Conservation (phyloP, 176 grass and related monocot species). For the Avena sativa region DNA sequence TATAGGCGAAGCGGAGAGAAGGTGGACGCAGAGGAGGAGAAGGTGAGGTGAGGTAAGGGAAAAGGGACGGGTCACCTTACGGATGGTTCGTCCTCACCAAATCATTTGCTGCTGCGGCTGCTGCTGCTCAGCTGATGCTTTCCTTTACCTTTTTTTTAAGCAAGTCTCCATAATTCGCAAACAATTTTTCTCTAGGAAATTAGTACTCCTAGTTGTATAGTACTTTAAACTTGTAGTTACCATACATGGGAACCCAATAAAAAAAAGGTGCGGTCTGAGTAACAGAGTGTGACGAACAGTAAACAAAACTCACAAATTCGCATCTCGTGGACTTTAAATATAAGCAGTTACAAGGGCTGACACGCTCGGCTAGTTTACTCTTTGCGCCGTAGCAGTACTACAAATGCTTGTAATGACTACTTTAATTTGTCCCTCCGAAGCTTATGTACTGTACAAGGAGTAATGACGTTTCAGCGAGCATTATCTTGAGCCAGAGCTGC, state of each 20-base stretch:
- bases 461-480: slow-evolving; percentile 6
- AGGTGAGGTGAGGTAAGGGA: slow-evolving; percentile 55
- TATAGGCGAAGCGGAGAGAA: slow-evolving; percentile 41
- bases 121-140: slow-evolving; percentile 19
- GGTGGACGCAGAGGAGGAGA: background rate
- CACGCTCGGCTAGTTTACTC: background rate
- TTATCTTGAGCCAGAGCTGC: background rate
- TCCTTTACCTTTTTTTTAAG: background rate
- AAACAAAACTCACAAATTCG: no score
- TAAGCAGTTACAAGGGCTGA: background rate
- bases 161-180: background rate
- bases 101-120: slow-evolving; percentile 48
- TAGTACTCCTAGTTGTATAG: background rate
- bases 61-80: slow-evolving; percentile 79
- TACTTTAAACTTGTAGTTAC: no score
- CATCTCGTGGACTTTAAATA: no score
- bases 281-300: no score
- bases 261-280: no score
- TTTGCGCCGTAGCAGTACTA: background rate
- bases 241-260: no score
- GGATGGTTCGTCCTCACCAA: slow-evolving; percentile 79
- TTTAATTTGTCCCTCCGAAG: slow-evolving; percentile 15
- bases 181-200: background rate
- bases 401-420: background rate
- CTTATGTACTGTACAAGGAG: background rate